Percentiles rank a stretch among this genome's conserved stretches.
Conservation (phyloP, 1,139 yeast genomes). For the Taphrina communis region DNA sequence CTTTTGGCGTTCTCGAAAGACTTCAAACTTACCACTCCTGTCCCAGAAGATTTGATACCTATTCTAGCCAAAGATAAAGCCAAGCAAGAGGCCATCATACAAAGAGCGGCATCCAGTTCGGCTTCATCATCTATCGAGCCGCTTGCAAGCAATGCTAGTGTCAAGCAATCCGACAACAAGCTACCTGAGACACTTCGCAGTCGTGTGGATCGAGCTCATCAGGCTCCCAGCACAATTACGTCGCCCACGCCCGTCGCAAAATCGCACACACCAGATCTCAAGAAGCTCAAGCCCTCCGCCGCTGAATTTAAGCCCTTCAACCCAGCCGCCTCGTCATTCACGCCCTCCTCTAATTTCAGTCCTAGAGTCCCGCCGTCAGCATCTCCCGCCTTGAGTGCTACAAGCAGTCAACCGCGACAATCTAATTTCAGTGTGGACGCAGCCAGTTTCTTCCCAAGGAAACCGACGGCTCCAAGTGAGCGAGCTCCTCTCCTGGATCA, state of each 20-base stretch:
- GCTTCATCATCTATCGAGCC: slow-evolving; percentile 41
- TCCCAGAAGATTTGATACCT: slow-evolving; percentile 77
- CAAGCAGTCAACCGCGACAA: slow-evolving; percentile 31
- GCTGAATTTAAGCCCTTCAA: slow-evolving; percentile 39
- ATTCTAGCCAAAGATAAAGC: slow-evolving; percentile 70
- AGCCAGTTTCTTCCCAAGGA: slow-evolving; percentile 29
- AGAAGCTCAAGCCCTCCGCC: slow-evolving; percentile 33
- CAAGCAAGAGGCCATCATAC: slow-evolving; percentile 66
- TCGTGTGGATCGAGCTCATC: slow-evolving; percentile 29
- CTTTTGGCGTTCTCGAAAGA: slow-evolving; percentile 80
- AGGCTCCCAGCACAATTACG: slow-evolving; percentile 5
- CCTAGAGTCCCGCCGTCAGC: slow-evolving; percentile 15
- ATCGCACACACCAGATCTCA: slow-evolving; percentile 5
- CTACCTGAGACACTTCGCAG: slow-evolving; percentile 30
- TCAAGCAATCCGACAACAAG: not conserved
- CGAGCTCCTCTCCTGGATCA: slow-evolving; percentile 27
- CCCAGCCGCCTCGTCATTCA: slow-evolving; percentile 38
- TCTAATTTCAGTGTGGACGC: slow-evolving; percentile 20
- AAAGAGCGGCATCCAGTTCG: slow-evolving; percentile 48
- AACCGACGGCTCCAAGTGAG: slow-evolving; percentile 7
- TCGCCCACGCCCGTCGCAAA: slow-evolving; percentile 27
- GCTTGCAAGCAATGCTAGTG: not conserved
- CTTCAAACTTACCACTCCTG: slow-evolving; percentile 64
- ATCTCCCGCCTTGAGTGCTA: slow-evolving; percentile 26
- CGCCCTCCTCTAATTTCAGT: slow-evolving; percentile 26